A percentile compares a stretch with the other conserved stretches of the same genome.
Conservation (phyloP, 805 yeast species). For the Wilhelminamyces savonicus region DNA sequence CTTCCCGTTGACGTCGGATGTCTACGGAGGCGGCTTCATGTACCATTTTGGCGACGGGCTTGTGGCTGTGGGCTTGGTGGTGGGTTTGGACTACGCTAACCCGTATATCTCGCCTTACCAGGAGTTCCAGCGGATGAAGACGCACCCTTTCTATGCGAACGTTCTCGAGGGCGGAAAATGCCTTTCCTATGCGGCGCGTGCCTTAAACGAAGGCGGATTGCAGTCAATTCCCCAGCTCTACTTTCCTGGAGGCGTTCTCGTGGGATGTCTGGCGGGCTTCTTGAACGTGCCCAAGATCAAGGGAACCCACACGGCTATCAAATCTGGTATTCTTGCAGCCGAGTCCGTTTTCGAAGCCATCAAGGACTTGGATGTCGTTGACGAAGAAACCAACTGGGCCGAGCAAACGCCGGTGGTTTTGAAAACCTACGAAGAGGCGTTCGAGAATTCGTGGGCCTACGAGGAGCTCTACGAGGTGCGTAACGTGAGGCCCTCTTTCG, state of each 20-base stretch:
- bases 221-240: slow-evolving; percentile 87
- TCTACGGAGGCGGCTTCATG: slow-evolving; percentile 96
- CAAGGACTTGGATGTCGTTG: slow-evolving; percentile 40
- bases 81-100: slow-evolving; percentile 89
- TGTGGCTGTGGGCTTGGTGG: slow-evolving; percentile 89
- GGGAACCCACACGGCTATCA: slow-evolving; percentile 97
- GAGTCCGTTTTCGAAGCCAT: slow-evolving; percentile 56
- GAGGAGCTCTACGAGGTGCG: slow-evolving; percentile 81
- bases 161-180: slow-evolving; percentile 87
- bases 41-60: slow-evolving; percentile 94
- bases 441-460: slow-evolving; percentile 77
- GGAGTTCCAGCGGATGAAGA: slow-evolving; percentile 92
- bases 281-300: slow-evolving; percentile 96
- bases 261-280: slow-evolving; percentile 96
- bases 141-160: slow-evolving; percentile 74
- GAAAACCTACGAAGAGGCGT: slow-evolving; percentile 53
- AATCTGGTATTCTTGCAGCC: slow-evolving; percentile 93
- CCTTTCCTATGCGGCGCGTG: slow-evolving; percentile 91
- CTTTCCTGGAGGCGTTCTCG: slow-evolving; percentile 95
- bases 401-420: slow-evolving; percentile 40
- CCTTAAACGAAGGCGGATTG: slow-evolving; percentile 93
- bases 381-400: slow-evolving; percentile 35
- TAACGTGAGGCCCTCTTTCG: slow-evolving; percentile 89
- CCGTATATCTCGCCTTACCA: slow-evolving; percentile 95
- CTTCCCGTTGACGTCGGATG: slow-evolving; percentile 65